phyloP scores from a whole-genome alignment of 768 basidiomycete species.

The Russula sp. region DNA sequence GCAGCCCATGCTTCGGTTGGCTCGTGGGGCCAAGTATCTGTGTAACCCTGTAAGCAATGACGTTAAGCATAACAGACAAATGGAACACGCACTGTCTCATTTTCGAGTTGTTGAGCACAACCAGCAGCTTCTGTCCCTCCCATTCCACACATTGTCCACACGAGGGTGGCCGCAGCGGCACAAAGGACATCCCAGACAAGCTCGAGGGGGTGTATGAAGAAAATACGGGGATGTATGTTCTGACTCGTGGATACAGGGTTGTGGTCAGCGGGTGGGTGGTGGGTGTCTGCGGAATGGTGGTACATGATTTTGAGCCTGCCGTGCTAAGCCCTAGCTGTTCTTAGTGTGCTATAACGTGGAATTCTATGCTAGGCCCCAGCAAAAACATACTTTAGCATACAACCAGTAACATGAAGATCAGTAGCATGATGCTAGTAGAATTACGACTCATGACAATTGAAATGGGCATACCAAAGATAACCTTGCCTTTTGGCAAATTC shows the following conservation, averaged over 20 bases:
- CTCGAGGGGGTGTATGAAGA: constrained; percentile 65
- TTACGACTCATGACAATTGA: too few species aligned
- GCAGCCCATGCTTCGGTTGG: constrained; percentile 62
- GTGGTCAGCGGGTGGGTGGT: too few species aligned
- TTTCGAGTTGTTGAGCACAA: constrained; percentile 65
- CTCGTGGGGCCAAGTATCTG: constrained; percentile 80
- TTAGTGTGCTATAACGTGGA: too few species aligned
- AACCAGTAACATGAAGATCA: too few species aligned
- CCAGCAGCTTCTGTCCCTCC: constrained; percentile 43
- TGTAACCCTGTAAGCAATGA: constrained; percentile 3
- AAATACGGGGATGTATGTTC: constrained; percentile 42
- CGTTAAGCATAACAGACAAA: not conserved
- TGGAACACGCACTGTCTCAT: constrained; percentile 53
- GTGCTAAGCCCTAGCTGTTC: too few species aligned
- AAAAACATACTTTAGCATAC: too few species aligned
- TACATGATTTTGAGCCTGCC: too few species aligned
- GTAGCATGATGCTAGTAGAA: too few species aligned
- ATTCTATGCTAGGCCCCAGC: too few species aligned
- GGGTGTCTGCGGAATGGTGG: too few species aligned
- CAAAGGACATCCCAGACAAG: constrained; percentile 65
- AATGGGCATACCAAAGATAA: too few species aligned
- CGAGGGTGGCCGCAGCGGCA: constrained; percentile 50
- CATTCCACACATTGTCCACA: constrained; percentile 23
- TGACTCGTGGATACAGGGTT: constrained; percentile 12
- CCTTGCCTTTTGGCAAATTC: too few species aligned